Percentiles rank a stretch among this genome's conserved stretches.
phyloP scores from a whole-genome alignment of 148 eudicot genomes.

The Nepenthes mirabilis region DNA sequence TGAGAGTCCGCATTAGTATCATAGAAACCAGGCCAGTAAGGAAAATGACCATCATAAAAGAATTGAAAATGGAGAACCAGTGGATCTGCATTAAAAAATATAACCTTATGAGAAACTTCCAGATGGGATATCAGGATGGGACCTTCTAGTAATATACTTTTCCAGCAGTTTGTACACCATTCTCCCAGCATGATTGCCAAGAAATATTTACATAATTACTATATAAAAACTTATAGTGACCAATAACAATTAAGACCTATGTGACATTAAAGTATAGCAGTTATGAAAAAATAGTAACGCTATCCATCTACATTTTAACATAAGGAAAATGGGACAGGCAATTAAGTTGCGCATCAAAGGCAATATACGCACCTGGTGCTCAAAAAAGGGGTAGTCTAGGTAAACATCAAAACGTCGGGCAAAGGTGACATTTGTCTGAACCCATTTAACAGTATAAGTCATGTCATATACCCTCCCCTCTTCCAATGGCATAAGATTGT shows the following conservation, averaged over 20 bases:
- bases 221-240: no score
- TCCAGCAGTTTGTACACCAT: no score
- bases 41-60: constrained; percentile 98
- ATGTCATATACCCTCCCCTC: constrained; percentile 62
- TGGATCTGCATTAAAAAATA: constrained; percentile 52
- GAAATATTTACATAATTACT: no score
- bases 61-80: constrained; percentile 95
- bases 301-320: no score
- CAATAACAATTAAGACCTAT: no score
- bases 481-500: constrained; percentile 68
- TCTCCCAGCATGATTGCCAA: no score
- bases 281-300: no score
- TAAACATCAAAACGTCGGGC: constrained; percentile 95
- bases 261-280: background rate
- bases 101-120: background rate
- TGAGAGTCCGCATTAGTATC: constrained; percentile 93
- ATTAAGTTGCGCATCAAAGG: background rate
- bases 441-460: constrained; percentile 90
- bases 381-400: constrained; percentile 93
- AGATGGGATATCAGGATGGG: background rate
- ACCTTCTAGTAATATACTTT: no score
- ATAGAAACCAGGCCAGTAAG: constrained; percentile 89
- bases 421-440: constrained; percentile 51
- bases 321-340: background rate
- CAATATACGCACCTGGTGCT: constrained; percentile 65